These are phyloP conservation scores for Lipomyces yamadae DNA, from an alignment of 805 yeast species.

Conservation along the genomic window DNA sequence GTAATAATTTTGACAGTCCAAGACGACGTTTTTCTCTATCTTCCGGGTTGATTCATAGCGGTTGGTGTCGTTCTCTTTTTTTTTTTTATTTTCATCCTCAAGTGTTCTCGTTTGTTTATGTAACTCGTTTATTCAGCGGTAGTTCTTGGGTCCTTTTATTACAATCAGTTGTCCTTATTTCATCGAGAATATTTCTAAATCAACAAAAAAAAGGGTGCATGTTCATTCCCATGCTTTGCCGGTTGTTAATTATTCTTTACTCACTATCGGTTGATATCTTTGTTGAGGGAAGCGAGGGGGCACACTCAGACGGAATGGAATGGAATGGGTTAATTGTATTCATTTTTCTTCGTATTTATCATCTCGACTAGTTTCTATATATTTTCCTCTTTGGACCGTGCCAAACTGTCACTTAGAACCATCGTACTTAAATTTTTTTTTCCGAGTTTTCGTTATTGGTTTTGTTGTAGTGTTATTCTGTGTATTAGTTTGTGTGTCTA, in stretches of 20 bases:
- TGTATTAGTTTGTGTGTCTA: neutral
- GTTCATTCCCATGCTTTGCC: neutral
- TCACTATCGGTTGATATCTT: conserved; percentile 9
- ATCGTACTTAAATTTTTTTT: conserved; percentile 2
- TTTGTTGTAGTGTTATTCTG: neutral
- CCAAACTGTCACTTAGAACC: conserved; percentile 1
- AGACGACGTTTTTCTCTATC: neutral
- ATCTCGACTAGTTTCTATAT: neutral
- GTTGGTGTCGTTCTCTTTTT: neutral
- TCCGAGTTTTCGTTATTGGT: neutral
- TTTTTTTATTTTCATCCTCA: neutral
- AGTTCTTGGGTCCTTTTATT: neutral
- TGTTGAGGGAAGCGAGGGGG: neutral
- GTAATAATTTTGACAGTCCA: conserved; percentile 45
- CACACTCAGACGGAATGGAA: neutral
- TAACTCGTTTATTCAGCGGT: neutral
- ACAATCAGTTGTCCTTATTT: conserved; percentile 10
- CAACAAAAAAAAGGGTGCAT: neutral
- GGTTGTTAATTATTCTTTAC: neutral
- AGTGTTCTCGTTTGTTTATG: neutral
- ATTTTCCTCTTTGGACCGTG: conserved; percentile 2
- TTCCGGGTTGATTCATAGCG: neutral
- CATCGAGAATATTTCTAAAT: conserved; percentile 1
- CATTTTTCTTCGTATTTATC: neutral
- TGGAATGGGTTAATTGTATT: neutral